Evolutionary conservation across 2,329 filamentous ascomycete genomes (phyloP), one percentile per base, ranked within the genome.

Genomic region (Dothidotthia symphoricarpi): DNA sequence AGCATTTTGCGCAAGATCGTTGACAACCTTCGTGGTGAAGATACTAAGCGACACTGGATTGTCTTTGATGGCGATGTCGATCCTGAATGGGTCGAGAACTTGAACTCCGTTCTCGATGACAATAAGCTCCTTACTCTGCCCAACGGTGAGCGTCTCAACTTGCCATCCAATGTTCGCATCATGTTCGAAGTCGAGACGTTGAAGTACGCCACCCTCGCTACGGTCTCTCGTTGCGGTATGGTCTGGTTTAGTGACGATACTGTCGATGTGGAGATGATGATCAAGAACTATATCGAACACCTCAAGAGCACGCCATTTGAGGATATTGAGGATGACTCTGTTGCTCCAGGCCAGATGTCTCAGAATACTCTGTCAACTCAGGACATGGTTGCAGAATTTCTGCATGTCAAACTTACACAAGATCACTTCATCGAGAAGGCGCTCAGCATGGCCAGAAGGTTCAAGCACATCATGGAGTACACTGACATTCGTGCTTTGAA

Each of bases 241-340:
- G 94, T 99, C 11, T 99, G 93, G 93, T 98, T 97, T 72, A 98
- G 89, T 63, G 91, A 96, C 58, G 94, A 98, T 61, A 97, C 90
- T 17, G 91, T 99, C 27, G 91, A 88, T 22, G 81, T 91, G 1
- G 80, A 79, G 51, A 95, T 98, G 86, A 86, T 97, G 82, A 85
- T 97, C 27, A 76, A 81, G 47, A 88, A 97, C 68, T 96, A 98
- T 59, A 79, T 98, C 35, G 82, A 93, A 44, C 82, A 84, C 31
- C 80, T 98, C 26, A 83, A 85, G 53, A 85, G 82, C 3, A 83
- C 88, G 39, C 82, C 87, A 0, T 96, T 98, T 57, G 93, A 98
- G 58, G 93, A 98, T 55, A 75, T 98, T 24, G 93, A 98, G 54
- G 94, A 98, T 64, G 93, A 97, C 59, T 83, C 80, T 43, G 83